A percentile compares a stretch with the other conserved stretches of the same genome.
Conservation (phyloP, 306 rosid genomes). For the Rosa multiflora region DNA sequence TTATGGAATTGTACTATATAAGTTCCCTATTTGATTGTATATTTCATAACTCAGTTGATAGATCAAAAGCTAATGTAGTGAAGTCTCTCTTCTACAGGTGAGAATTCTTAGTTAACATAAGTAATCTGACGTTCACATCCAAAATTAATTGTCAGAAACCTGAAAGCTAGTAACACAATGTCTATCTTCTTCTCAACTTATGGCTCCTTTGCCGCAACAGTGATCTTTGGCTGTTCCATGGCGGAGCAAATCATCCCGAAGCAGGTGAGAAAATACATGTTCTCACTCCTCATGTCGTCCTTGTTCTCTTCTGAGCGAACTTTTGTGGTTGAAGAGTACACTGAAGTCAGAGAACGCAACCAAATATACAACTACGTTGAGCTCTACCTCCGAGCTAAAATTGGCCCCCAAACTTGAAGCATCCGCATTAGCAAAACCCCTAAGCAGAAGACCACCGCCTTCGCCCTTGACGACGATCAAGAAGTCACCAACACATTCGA, state of each 20-base stretch:
- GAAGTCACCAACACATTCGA: slow-evolving; percentile 20
- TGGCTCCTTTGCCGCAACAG: slow-evolving; percentile 33
- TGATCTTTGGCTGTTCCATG: slow-evolving; percentile 37
- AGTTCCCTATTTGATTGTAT: not conserved
- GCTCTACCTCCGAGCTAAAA: slow-evolving; percentile 28
- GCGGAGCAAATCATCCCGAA: slow-evolving; percentile 33
- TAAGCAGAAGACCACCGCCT: slow-evolving; percentile 18
- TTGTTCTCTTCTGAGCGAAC: slow-evolving; percentile 26
- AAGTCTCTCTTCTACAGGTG: not conserved
- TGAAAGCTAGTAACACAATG: not conserved
- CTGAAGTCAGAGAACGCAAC: slow-evolving; percentile 21
- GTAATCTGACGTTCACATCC: no score
- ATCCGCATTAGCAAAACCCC: slow-evolving; percentile 28
- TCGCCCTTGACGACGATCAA: slow-evolving; percentile 31
- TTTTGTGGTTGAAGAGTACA: slow-evolving; percentile 25
- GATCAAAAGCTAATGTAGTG: not conserved
- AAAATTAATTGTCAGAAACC: not conserved
- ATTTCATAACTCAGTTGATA: not conserved
- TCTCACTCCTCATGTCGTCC: slow-evolving; percentile 9
- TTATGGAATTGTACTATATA: not conserved
- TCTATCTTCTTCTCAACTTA: slow-evolving; percentile 36
- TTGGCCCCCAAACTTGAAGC: slow-evolving; percentile 10
- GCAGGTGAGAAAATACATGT: slow-evolving; percentile 24
- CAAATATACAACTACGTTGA: slow-evolving; percentile 37
- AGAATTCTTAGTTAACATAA: no score